These are phyloP conservation scores for Rhodotorula graminis DNA, from an alignment of 768 basidiomycete genomes.

Conservation along the genomic window DNA sequence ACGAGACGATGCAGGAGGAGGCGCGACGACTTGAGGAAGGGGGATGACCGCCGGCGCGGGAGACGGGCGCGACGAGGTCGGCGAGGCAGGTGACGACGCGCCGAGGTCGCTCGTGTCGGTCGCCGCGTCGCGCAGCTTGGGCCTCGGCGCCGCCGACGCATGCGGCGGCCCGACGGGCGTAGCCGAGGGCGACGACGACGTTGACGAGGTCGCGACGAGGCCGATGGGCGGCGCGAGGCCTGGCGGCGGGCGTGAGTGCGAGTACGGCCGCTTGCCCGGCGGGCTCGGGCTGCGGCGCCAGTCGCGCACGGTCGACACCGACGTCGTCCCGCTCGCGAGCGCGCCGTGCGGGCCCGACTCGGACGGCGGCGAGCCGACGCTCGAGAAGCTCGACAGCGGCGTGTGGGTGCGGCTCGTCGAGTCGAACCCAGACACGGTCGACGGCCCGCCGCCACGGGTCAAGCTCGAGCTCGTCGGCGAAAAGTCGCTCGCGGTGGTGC, in stretches of 20 bases:
- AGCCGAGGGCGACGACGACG: too few species aligned
- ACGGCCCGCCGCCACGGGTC: conserved; percentile 12
- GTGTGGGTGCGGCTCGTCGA: conserved; percentile 18
- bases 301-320: conserved; percentile 18
- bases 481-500: conserved; percentile 7
- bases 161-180: too few species aligned
- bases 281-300: conserved; percentile 14
- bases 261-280: conserved; percentile 4
- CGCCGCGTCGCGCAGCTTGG: conserved; percentile 30
- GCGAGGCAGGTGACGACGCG: neutral
- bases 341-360: neutral
- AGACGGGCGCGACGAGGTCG: neutral
- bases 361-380: conserved; percentile 15
- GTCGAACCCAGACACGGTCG: conserved; percentile 19
- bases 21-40: neutral
- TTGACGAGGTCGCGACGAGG: neutral
- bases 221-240: conserved; percentile 3
- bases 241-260: neutral
- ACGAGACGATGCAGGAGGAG: neutral
- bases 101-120: conserved; percentile 34
- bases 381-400: conserved; percentile 30
- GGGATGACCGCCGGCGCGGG: conserved; percentile 1
- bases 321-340: neutral
- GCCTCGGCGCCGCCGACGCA: neutral
- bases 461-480: conserved; percentile 28